phyloP scores from a whole-genome alignment of 1,139 yeast genomes.

The Blastobotrys serpentis region DNA sequence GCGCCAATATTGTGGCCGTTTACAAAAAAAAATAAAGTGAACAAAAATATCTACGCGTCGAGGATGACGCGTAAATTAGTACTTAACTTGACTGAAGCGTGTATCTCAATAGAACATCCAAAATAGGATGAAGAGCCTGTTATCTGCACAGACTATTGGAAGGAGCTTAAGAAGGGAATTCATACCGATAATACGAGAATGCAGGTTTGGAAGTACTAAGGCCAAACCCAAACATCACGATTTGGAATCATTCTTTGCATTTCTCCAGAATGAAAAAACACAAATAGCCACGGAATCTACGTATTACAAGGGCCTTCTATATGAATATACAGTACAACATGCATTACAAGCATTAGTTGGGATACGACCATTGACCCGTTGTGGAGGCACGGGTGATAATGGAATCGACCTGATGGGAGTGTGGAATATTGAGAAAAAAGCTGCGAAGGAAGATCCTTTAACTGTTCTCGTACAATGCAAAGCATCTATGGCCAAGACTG shows the following conservation, averaged over 20 bases:
- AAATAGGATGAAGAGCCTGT: neutral
- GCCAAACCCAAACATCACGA: conserved; percentile 25
- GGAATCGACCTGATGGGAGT: conserved; percentile 59
- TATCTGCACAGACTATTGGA: neutral
- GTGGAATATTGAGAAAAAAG: conserved; percentile 24
- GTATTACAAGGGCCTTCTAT: conserved; percentile 66
- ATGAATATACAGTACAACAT: conserved; percentile 56
- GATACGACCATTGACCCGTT: conserved; percentile 39
- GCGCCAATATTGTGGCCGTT: too few species aligned
- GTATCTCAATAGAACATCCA: too few species aligned
- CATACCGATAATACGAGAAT: neutral
- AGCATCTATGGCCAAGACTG: conserved; percentile 46
- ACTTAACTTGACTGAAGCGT: too few species aligned
- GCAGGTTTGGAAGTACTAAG: neutral
- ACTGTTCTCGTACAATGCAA: conserved; percentile 60
- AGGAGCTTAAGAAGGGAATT: neutral
- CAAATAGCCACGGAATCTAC: conserved; percentile 46
- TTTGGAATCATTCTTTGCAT: conserved; percentile 36
- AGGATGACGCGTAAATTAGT: too few species aligned
- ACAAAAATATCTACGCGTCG: too few species aligned
- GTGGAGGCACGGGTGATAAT: conserved; percentile 70
- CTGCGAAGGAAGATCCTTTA: conserved; percentile 32
- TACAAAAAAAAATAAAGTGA: too few species aligned
- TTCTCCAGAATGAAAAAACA: conserved; percentile 32
- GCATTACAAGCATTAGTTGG: conserved; percentile 44